Evolutionary conservation across 768 basidiomycete genomes (phyloP), one percentile per base, ranked within the genome.

Genomic region (Heimioporus sp.): DNA sequence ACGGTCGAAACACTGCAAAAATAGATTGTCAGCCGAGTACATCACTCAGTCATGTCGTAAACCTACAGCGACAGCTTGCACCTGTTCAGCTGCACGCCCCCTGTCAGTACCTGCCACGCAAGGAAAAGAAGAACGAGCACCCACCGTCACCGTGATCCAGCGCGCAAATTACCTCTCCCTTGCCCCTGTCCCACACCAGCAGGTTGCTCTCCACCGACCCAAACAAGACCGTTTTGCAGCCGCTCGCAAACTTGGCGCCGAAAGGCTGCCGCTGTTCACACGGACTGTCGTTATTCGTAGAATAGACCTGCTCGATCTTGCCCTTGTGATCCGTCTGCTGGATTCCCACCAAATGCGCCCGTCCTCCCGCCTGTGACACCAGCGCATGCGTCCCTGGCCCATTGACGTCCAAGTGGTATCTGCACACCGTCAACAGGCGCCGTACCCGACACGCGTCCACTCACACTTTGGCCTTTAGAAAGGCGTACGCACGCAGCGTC

Each of bases 121-220:
- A 6, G 24, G 24, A 28, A 28, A 28, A 12, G 7, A 41, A 40
- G 24, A 8, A 41, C 13, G 13, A 13, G 40, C 28, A 60, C 76
- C 58, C 62, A 85, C 84, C 78, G 56, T 83, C 79, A 13, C 76
- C 75, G 57, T 86, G 82, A 55, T 83, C 80, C 57, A 87, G 62
- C 30, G 80, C 85, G 65, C 80, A 82, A 13, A 83, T 73, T 21
- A 85, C 65, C 3, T 68, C 69, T 11, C 75, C 79, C 49, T 75
- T 80, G 62, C 71, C 72, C 62, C 71, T 76, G 59, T 87, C 82
- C 85, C 86, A 87, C 31, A 82, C 78, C 36, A 86, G 67, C 28
- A 81, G 71, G 63, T 76, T 83, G 17, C 75, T 76, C 16, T 82
- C 80, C 17, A 76, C 67, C 28, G 62, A 70, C 24, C 85, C 86